Percentiles rank a stretch among this genome's conserved stretches.
These are phyloP conservation scores for Nitzschia sp. DNA, from an alignment of 108 stramenopile species.

Conservation along the genomic window DNA sequence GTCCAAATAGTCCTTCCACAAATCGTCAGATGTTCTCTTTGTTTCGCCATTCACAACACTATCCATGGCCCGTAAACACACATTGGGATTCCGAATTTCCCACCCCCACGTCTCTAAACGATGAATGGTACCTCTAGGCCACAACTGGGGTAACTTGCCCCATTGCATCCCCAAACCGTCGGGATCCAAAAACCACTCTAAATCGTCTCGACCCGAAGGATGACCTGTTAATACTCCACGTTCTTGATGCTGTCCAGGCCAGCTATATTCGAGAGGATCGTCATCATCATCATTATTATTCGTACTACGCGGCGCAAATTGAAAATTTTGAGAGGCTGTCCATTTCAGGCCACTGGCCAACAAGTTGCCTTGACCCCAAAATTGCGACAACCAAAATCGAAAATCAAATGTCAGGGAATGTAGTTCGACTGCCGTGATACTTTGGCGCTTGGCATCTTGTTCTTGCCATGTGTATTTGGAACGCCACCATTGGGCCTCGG, in stretches of 20 bases:
- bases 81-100: conserved; percentile 19
- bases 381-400: conserved; percentile 20
- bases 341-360: conserved; percentile 5
- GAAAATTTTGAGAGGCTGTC: conserved; percentile 5
- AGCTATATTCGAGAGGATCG: background rate
- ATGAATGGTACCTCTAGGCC: conserved; percentile 4
- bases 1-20: conserved; percentile 17
- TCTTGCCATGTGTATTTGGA: conserved; percentile 13
- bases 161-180: conserved; percentile 16
- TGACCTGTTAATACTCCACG: conserved; percentile 1
- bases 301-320: background rate
- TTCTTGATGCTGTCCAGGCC: conserved; percentile 9
- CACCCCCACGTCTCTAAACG: conserved; percentile 17
- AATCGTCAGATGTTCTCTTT: background rate
- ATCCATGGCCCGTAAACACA: conserved; percentile 10
- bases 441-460: conserved; percentile 7
- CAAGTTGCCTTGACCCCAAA: conserved; percentile 11
- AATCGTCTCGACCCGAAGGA: conserved; percentile 14
- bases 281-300: background rate
- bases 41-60: background rate
- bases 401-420: conserved; percentile 8
- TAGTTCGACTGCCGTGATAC: conserved; percentile 11
- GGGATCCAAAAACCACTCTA: conserved; percentile 15
- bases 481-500: conserved; percentile 10
- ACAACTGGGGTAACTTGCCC: conserved; percentile 7